Percentiles rank a stretch among this genome's conserved stretches.
phyloP scores from a whole-genome alignment of 805 yeast genomes.

The Yarrowia phangngaensis region DNA sequence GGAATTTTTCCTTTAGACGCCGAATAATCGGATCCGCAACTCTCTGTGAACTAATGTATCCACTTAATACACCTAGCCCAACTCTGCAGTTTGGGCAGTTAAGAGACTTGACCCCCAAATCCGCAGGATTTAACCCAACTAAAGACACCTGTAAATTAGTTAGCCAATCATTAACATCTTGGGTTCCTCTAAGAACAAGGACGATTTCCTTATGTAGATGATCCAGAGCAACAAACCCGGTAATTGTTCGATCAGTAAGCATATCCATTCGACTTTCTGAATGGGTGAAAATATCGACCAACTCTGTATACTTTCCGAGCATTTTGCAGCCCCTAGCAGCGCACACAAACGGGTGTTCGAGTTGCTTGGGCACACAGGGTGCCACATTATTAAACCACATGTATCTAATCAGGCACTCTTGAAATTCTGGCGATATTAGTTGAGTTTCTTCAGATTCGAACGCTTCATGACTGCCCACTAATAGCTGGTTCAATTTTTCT shows the following conservation, averaged over 20 bases:
- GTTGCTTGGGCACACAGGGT: constrained; percentile 11
- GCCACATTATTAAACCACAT: constrained; percentile 23
- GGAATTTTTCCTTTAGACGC: background rate
- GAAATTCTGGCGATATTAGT: background rate
- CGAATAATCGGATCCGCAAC: constrained; percentile 2
- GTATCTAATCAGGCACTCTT: constrained; percentile 4
- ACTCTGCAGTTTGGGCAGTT: constrained; percentile 4
- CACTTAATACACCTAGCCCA: constrained; percentile 5
- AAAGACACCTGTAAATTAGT: constrained; percentile 3
- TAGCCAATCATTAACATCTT: constrained; percentile 11
- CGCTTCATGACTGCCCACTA: constrained; percentile 10
- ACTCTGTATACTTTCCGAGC: constrained; percentile 6
- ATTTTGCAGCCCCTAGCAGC: constrained; percentile 3
- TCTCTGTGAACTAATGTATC: constrained; percentile 1
- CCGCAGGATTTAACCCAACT: background rate
- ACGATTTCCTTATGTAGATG: constrained; percentile 5
- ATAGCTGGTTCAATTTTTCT: background rate
- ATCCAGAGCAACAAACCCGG: constrained; percentile 14
- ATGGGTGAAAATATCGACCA: constrained; percentile 16
- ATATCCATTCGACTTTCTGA: background rate
- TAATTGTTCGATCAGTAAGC: constrained; percentile 6
- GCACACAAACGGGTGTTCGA: constrained; percentile 11
- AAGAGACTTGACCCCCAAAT: background rate
- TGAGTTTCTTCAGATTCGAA: background rate
- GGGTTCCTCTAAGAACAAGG: constrained; percentile 2